A percentile compares a stretch with the other conserved stretches of the same genome.
Evolutionary conservation across 257 asterid species (phyloP).

Genomic region (Orobanche coerulescens): DNA sequence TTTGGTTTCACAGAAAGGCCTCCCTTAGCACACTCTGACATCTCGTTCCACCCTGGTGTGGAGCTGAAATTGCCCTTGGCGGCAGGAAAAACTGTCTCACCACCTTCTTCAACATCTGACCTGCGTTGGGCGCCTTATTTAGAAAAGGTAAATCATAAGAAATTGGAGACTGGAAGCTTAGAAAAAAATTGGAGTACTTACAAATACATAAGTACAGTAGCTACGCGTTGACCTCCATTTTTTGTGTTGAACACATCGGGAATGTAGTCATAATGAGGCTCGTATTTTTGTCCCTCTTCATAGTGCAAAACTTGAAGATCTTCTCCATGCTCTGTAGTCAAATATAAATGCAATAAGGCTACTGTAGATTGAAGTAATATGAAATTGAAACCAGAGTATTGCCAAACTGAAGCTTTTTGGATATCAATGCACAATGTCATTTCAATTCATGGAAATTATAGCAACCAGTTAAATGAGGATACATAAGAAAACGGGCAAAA

Average conservation of each 20-base stretch:
- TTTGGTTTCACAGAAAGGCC: too few species aligned
- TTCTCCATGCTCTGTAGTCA: slow-evolving; percentile 72
- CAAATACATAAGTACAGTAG: slow-evolving; percentile 85
- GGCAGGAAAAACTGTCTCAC: slow-evolving; percentile 84
- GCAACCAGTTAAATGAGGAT: neutral
- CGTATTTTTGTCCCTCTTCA: slow-evolving; percentile 83
- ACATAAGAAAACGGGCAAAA: neutral
- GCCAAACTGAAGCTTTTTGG: neutral
- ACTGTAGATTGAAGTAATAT: neutral
- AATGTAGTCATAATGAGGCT: slow-evolving; percentile 79
- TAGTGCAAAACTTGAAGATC: slow-evolving; percentile 77
- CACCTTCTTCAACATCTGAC: slow-evolving; percentile 96
- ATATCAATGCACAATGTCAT: too few species aligned
- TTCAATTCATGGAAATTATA: neutral
- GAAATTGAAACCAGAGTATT: neutral
- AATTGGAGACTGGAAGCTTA: neutral
- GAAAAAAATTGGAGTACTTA: slow-evolving; percentile 30
- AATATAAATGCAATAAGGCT: slow-evolving; percentile 13
- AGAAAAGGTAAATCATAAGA: neutral
- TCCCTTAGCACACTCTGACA: slow-evolving; percentile 66
- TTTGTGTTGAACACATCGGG: slow-evolving; percentile 66
- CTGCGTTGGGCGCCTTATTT: slow-evolving; percentile 33
- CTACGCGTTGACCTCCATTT: slow-evolving; percentile 85
- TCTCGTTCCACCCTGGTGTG: slow-evolving; percentile 45
- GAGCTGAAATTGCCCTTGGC: slow-evolving; percentile 63